Evolutionary conservation across 768 basidiomycete species (phyloP), one percentile per base, ranked within the genome.

Genomic region (Kwoniella bestiolae): DNA sequence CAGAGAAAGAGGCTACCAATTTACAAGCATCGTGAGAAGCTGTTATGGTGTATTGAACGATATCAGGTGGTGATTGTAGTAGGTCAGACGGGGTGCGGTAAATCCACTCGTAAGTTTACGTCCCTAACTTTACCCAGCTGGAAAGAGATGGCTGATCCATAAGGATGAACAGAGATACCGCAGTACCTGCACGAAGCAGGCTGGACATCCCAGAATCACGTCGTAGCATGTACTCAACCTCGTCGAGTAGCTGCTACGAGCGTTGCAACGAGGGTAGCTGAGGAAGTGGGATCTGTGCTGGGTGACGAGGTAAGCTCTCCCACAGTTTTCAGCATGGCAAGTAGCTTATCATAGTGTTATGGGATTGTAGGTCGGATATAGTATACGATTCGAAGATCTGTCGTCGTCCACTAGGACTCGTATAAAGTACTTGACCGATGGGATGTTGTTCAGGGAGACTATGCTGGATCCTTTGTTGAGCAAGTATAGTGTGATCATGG

Each of bases 111-210:
- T 95, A 70, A 79, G 90, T 84, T 12, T 2, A 18, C 18, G 14
- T 16, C 38, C 18, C 38, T 41, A 11, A 41, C 5, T 41, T 38
- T 41, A n/a, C n/a, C n/a, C n/a, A n/a, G n/a, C n/a, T n/a, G n/a
- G n/a, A n/a, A n/a, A n/a, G n/a, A n/a, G n/a, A n/a, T n/a, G n/a
- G n/a, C n/a, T n/a, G n/a, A n/a, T n/a, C n/a, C n/a, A n/a, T n/a
- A n/a, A n/a, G n/a, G n/a, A n/a, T n/a, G n/a, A n/a, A n/a, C n/a
- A 97, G 93, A 99, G 81, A 85, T 99, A 49, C 95, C 96, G 1
- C 96, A 98, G 82, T 99, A 91, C 81, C 86, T 98, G 16, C 84
- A 90, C 63, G 93, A 98, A 83, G 87, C 91, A 5, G 93, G 92
- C n/a, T 95, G 94, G 94, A 90, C 92, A 12, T 80, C 85, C 2